phyloP scores from a whole-genome alignment of 306 rosid species.

The Vigna angularis region DNA sequence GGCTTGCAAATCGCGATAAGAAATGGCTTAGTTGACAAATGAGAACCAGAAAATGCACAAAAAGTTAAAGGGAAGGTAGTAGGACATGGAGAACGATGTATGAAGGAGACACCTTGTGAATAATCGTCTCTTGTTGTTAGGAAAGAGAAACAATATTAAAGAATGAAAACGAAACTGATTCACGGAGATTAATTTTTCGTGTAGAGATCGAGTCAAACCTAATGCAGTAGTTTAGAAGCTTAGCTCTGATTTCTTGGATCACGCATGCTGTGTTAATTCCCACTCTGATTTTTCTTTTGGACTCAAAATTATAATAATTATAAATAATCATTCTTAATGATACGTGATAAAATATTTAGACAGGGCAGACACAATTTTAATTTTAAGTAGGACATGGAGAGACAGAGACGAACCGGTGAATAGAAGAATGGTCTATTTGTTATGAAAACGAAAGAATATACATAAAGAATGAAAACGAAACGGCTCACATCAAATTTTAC shows the following conservation, averaged over 20 bases:
- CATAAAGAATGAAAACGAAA: background rate
- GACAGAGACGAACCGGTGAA: background rate
- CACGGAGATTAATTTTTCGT: background rate
- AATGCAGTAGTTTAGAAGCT: background rate
- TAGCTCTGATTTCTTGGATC: background rate
- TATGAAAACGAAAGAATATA: background rate
- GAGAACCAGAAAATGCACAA: conserved; percentile 20
- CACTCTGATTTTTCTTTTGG: no score
- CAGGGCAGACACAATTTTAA: no score
- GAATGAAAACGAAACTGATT: background rate
- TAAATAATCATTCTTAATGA: no score
- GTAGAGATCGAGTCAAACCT: background rate
- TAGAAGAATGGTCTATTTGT: conserved; percentile 1
- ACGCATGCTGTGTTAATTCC: no score
- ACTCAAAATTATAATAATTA: no score
- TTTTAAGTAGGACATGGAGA: background rate
- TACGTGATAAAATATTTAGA: no score
- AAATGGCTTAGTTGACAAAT: conserved; percentile 37
- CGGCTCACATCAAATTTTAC: background rate
- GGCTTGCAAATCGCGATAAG: conserved; percentile 19
- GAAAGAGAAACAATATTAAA: background rate
- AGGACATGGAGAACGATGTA: background rate
- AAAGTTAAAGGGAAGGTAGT: background rate
- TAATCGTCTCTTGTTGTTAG: background rate
- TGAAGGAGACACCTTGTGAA: background rate